A percentile compares a stretch with the other conserved stretches of the same genome.
phyloP scores from a whole-genome alignment of 2,329 filamentous ascomycete species.

The Cladophialophora psammophila region DNA sequence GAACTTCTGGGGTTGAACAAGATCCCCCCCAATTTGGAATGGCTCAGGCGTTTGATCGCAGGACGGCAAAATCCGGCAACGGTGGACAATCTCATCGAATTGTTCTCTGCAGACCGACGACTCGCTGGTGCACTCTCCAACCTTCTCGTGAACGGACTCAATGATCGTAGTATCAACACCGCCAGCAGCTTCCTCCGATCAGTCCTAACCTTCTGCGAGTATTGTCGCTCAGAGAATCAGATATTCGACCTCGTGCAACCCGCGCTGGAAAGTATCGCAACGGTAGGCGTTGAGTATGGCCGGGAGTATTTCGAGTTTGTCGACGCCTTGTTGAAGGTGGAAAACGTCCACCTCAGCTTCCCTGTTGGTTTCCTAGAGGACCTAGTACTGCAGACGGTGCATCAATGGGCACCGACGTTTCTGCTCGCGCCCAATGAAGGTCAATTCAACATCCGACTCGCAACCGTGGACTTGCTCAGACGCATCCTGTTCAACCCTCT shows the following conservation, averaged over 20 bases:
- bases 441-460: slow-evolving; percentile 50
- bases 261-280: slow-evolving; percentile 56
- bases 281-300: slow-evolving; percentile 57
- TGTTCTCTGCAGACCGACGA: slow-evolving; percentile 62
- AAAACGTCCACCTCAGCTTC: slow-evolving; percentile 41
- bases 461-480: slow-evolving; percentile 54
- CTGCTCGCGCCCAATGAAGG: slow-evolving; percentile 58
- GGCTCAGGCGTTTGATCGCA: slow-evolving; percentile 69
- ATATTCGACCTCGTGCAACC: slow-evolving; percentile 51
- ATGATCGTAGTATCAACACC: slow-evolving; percentile 60
- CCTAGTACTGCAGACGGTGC: slow-evolving; percentile 51
- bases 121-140: slow-evolving; percentile 56
- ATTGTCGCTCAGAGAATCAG: slow-evolving; percentile 47
- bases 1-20: slow-evolving; percentile 31
- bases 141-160: slow-evolving; percentile 62
- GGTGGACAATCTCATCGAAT: slow-evolving; percentile 64
- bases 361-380: slow-evolving; percentile 46
- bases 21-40: slow-evolving; percentile 54
- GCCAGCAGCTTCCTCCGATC: slow-evolving; percentile 66
- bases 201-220: slow-evolving; percentile 61
- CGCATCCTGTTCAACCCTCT: slow-evolving; percentile 50
- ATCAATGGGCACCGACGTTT: slow-evolving; percentile 60
- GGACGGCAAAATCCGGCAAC: slow-evolving; percentile 64
- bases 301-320: slow-evolving; percentile 61
- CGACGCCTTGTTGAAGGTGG: slow-evolving; percentile 57